phyloP scores from a whole-genome alignment of 148 eudicot genomes.

The Cornus suecica region DNA sequence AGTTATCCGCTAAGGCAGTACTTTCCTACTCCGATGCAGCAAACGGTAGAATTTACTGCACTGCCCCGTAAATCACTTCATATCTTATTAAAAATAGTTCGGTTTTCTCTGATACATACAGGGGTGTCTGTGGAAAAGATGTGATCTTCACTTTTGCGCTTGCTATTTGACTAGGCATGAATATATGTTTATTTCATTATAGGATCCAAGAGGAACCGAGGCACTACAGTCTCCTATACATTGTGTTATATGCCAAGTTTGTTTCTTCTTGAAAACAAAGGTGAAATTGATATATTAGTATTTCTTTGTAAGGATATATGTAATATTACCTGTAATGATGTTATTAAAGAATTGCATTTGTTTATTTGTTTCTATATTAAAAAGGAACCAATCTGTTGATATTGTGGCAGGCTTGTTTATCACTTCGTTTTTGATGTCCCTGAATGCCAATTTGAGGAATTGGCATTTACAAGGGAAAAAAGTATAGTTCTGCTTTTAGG shows the following conservation, averaged over 20 bases:
- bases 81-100: background rate
- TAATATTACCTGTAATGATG: background rate
- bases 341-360: background rate
- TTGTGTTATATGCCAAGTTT: too few species aligned
- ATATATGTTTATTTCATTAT: too few species aligned
- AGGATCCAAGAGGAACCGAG: too few species aligned
- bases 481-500: too few species aligned
- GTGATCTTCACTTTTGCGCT: too few species aligned
- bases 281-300: background rate
- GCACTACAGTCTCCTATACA: too few species aligned
- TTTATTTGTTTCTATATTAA: background rate
- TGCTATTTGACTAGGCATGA: too few species aligned
- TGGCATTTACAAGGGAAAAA: too few species aligned
- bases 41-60: background rate
- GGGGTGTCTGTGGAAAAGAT: too few species aligned
- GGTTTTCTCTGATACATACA: background rate
- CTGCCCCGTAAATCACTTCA: background rate
- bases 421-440: background rate
- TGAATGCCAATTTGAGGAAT: too few species aligned
- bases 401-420: background rate
- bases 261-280: background rate
- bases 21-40: background rate
- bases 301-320: background rate
- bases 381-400: background rate
- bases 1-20: constrained; percentile 50